These are phyloP conservation scores for Cercophora newfieldiana DNA, from an alignment of 495 filamentous ascomycete species.

Conservation along the genomic window DNA sequence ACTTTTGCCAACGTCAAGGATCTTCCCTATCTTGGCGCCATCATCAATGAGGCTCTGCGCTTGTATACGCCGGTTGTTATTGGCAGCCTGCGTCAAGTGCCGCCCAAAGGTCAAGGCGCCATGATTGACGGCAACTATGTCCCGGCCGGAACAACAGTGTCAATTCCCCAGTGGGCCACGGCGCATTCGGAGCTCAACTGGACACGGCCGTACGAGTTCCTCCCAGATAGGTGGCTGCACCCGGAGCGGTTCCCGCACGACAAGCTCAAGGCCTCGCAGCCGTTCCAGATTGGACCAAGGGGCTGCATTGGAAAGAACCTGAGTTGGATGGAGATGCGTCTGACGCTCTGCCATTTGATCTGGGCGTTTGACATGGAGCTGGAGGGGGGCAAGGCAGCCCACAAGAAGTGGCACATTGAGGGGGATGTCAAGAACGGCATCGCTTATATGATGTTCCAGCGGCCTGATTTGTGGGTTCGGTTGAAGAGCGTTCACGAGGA, in stretches of 20 bases:
- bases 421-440: slow-evolving; percentile 12
- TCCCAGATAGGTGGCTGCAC: slow-evolving; percentile 50
- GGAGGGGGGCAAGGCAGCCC: background rate
- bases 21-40: background rate
- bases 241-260: slow-evolving; percentile 27
- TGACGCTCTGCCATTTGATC: slow-evolving; percentile 5
- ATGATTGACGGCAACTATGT: slow-evolving; percentile 22
- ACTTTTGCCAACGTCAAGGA: slow-evolving; percentile 18
- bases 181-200: slow-evolving; percentile 31
- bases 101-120: slow-evolving; percentile 10
- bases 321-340: slow-evolving; percentile 30
- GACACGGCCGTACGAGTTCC: slow-evolving; percentile 37
- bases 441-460: slow-evolving; percentile 16
- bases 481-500: background rate
- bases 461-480: slow-evolving; percentile 1
- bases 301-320: slow-evolving; percentile 51
- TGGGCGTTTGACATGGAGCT: slow-evolving; percentile 19
- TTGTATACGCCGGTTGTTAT: slow-evolving; percentile 17
- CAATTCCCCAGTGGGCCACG: slow-evolving; percentile 24
- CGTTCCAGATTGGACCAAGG: slow-evolving; percentile 47
- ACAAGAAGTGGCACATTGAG: slow-evolving; percentile 2
- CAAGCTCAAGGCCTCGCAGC: slow-evolving; percentile 23
- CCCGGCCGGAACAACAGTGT: slow-evolving; percentile 26
- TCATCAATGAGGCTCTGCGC: slow-evolving; percentile 16
- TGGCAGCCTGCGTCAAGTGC: slow-evolving; percentile 17